Evolutionary conservation across 345 rosid species (phyloP).

Genomic region (Eucalyptus leucophloia): DNA sequence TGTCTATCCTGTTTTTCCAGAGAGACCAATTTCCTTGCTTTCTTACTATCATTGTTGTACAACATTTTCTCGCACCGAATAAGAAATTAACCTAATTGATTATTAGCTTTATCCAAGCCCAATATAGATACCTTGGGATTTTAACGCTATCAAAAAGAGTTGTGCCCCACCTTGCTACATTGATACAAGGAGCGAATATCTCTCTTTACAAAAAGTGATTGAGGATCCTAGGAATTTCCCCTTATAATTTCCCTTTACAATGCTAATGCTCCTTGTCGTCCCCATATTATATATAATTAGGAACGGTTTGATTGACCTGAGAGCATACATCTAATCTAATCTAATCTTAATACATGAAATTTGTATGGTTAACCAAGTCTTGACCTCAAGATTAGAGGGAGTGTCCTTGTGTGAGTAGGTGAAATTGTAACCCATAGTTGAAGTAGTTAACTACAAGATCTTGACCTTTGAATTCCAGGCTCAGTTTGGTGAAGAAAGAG

Average conservation of each 20-base stretch:
- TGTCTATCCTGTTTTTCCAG: rapidly evolving
- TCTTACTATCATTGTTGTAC: neutral
- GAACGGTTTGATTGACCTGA: neutral
- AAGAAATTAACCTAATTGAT: neutral
- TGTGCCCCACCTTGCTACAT: neutral
- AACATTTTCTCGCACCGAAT: neutral
- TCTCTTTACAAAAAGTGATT: neutral
- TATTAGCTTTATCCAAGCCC: neutral
- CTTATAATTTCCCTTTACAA: neutral
- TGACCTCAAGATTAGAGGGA: neutral
- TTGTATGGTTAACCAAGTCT: neutral
- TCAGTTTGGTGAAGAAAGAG: too few relatives aligned
- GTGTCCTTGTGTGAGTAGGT: neutral
- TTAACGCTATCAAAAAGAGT: neutral
- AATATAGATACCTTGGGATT: neutral
- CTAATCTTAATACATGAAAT: neutral
- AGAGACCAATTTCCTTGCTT: neutral
- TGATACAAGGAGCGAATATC: neutral
- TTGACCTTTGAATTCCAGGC: too few relatives aligned
- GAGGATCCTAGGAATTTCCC: neutral
- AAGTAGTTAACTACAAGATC: too few relatives aligned
- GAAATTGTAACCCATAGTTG: neutral
- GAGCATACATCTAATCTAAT: neutral
- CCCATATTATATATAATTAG: neutral
- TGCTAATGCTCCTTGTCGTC: neutral